Percentiles rank a stretch among this genome's conserved stretches.
phyloP scores from a whole-genome alignment of 352 stramenopile genomes.

The Phytophthora vignae region DNA sequence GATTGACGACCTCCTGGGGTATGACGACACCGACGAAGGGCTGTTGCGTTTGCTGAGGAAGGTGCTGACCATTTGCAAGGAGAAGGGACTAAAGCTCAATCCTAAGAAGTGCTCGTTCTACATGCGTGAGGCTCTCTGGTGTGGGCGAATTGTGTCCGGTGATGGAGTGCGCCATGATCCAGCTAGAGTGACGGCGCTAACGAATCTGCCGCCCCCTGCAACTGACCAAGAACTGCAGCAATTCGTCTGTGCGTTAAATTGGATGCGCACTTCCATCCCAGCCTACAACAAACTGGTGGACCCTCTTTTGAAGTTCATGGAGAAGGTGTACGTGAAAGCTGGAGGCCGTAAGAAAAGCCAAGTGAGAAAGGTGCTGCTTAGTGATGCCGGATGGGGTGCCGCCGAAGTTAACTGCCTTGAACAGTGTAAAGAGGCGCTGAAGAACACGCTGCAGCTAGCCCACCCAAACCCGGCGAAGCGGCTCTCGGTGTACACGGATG shows the following conservation, averaged over 20 bases:
- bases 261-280: constrained; percentile 7
- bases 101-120: constrained; percentile 12
- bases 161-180: no score
- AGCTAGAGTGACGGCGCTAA: no score
- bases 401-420: not conserved
- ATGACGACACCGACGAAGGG: not conserved
- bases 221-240: constrained; percentile 13
- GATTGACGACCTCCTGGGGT: no score
- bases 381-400: not conserved
- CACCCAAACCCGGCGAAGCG: not conserved
- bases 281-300: constrained; percentile 13
- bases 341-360: constrained; percentile 12
- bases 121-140: no score
- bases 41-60: constrained; percentile 7
- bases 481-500: constrained; percentile 8
- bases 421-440: constrained; percentile 1
- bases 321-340: constrained; percentile 3
- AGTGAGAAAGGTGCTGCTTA: not conserved
- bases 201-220: not conserved
- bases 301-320: constrained; percentile 9
- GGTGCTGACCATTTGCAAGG: constrained; percentile 10
- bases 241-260: constrained; percentile 10
- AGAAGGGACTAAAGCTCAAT: constrained; percentile 16
- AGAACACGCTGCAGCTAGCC: constrained; percentile 1
- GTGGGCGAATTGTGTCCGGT: no score